phyloP scores from a whole-genome alignment of 2,329 filamentous ascomycete genomes.

The Aspergillus proliferans region DNA sequence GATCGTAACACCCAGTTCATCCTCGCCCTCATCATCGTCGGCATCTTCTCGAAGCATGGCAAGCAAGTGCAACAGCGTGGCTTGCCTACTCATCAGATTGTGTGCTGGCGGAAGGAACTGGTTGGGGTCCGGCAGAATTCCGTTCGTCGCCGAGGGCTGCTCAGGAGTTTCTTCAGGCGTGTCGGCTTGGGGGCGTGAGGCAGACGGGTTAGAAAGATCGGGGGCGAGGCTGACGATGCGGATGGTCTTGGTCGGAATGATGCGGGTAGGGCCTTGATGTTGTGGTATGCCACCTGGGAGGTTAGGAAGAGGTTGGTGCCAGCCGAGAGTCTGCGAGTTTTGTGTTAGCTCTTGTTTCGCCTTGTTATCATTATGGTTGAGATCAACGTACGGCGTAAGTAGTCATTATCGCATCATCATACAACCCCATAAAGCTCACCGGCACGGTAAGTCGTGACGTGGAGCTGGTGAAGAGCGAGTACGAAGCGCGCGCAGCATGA shows the following conservation, averaged over 20 bases:
- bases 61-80: constrained; percentile 18
- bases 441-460: constrained; percentile 36
- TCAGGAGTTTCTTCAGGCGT: not conserved
- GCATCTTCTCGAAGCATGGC: constrained; percentile 21
- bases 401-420: constrained; percentile 43
- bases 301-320: constrained; percentile 17
- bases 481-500: constrained; percentile 20
- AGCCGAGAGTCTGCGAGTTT: constrained; percentile 23
- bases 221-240: constrained; percentile 35
- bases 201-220: constrained; percentile 8
- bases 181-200: constrained; percentile 1
- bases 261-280: constrained; percentile 20
- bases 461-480: constrained; percentile 31
- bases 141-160: not conserved
- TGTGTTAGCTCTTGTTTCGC: constrained; percentile 8
- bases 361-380: not conserved
- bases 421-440: constrained; percentile 44
- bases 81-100: constrained; percentile 15
- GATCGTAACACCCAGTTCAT: constrained; percentile 1
- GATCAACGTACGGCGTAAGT: constrained; percentile 34
- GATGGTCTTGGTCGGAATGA: constrained; percentile 37
- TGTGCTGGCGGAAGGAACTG: constrained; percentile 7
- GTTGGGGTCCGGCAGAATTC: constrained; percentile 4
- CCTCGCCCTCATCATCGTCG: constrained; percentile 6
- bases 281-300: constrained; percentile 11